Conservation (phyloP, 192 early-diverging fungal genomes). For the Rhizoclosmatium sp. region DNA sequence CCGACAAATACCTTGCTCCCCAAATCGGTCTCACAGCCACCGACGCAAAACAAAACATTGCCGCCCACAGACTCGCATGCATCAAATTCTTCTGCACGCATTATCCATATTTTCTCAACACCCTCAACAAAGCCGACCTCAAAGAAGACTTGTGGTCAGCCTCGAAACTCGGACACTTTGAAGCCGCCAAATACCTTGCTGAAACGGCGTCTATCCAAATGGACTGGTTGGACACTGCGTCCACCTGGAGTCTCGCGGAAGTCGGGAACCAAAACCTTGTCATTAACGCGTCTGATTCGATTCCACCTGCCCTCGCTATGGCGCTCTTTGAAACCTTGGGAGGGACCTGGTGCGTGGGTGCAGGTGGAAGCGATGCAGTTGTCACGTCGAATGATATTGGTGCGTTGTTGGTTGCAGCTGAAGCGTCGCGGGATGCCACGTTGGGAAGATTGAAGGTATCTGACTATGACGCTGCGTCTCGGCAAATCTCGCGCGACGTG, state of each 20-base stretch:
- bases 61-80: neutral
- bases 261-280: neutral
- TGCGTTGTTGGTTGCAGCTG: constrained; percentile 29
- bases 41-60: neutral
- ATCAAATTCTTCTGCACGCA: constrained; percentile 13
- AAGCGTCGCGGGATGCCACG: neutral
- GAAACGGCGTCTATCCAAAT: constrained; percentile 20
- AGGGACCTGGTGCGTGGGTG: constrained; percentile 14
- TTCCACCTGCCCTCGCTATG: constrained; percentile 29
- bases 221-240: constrained; percentile 33
- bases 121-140: neutral
- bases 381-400: constrained; percentile 23
- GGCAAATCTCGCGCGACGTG: constrained; percentile 15
- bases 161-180: constrained; percentile 11
- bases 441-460: constrained; percentile 3
- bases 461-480: constrained; percentile 19
- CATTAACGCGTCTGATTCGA: constrained; percentile 3
- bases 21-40: constrained; percentile 19
- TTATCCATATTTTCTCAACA: neutral
- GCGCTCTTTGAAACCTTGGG: constrained; percentile 32
- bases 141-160: constrained; percentile 21
- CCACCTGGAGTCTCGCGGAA: constrained; percentile 8
- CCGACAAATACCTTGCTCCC: constrained; percentile 17
- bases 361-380: neutral
- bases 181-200: constrained; percentile 18